These are phyloP conservation scores for Clarireedia sp. DNA, from an alignment of 2,329 filamentous ascomycete species.

Conservation along the genomic window DNA sequence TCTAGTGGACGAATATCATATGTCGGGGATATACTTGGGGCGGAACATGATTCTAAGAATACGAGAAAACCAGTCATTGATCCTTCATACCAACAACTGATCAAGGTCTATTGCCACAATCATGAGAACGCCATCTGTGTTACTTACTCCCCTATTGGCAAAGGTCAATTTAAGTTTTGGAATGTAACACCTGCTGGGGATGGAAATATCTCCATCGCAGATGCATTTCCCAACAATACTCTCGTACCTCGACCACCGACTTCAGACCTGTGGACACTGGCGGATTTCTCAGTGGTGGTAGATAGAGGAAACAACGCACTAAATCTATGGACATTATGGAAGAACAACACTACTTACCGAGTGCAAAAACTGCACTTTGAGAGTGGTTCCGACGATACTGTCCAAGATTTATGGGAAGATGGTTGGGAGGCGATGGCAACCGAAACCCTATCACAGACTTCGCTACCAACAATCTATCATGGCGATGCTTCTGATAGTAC, in stretches of 20 bases:
- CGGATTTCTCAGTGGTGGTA: slow-evolving; percentile 61
- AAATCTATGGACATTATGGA: slow-evolving; percentile 72
- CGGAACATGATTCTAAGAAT: slow-evolving; percentile 58
- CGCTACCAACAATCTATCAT: slow-evolving; percentile 49
- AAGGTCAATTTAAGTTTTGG: slow-evolving; percentile 95
- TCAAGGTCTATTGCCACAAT: slow-evolving; percentile 59
- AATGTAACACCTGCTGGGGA: slow-evolving; percentile 57
- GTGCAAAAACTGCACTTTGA: slow-evolving; percentile 68
- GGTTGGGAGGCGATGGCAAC: slow-evolving; percentile 64
- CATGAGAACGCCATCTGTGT: slow-evolving; percentile 53
- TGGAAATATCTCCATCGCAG: slow-evolving; percentile 53
- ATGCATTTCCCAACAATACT: slow-evolving; percentile 60
- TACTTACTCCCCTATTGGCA: slow-evolving; percentile 81
- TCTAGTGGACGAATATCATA: slow-evolving; percentile 70
- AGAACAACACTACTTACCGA: slow-evolving; percentile 73
- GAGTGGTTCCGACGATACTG: slow-evolving; percentile 24
- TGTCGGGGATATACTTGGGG: slow-evolving; percentile 69
- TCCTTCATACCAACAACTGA: slow-evolving; percentile 66
- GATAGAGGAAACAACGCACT: slow-evolving; percentile 42
- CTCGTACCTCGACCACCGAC: slow-evolving; percentile 62
- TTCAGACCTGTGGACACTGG: slow-evolving; percentile 71
- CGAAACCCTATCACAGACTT: slow-evolving; percentile 46
- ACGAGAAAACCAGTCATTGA: slow-evolving; percentile 68
- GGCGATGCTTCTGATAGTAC: slow-evolving; percentile 62
- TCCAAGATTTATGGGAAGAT: slow-evolving; percentile 45